Evolutionary conservation across 305 asterid genomes (phyloP), one percentile per base, ranked within the genome.

Genomic region (Rubia balearica): DNA sequence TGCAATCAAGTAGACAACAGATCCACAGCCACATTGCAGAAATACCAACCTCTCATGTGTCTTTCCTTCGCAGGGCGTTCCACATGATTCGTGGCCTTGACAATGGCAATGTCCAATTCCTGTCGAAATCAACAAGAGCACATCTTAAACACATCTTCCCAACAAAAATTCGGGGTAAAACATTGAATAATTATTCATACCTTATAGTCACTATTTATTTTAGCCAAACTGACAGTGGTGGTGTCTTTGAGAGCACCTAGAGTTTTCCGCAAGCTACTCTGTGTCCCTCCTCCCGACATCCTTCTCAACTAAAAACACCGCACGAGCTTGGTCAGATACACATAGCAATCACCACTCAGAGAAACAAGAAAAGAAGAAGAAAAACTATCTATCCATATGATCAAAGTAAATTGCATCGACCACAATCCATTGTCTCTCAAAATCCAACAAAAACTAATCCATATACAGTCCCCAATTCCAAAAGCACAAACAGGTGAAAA

Each of bases 71-170:
- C 94, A n/a, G 97, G 98, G 24, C 88, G 90, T 73, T 94, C 99
- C 3, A 87, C 95, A 67, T 94, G 99, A 85, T 94, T 94, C 70
- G 99, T 94, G 13, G 99, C 99, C 90, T 86, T 91, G 73, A 94
- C 99, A 82, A 94, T 85, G 68, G 97, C 98, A 78, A 94, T 88
- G 78, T 94, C 99, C 87, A 94, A 83, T 55, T 91, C 99, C 99
- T 94, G 77, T 57, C 46, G 69, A 62, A 60, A 65, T 56, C 56
- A 71, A 61, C 51, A 74, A 43, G 12, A 40, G 14, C 30, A 38
- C 49, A 48, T 59, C 65, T 65, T 61, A 24, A 61, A 65, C 62
- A 81, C 40, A 17, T 24, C 42, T 5, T 14, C 33, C 3, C 22
- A 74, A 61, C 42, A 60, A 72, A 16, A 68, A 67, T n/a, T 53